A percentile compares a stretch with the other conserved stretches of the same genome.
phyloP scores from a whole-genome alignment of 2,329 filamentous ascomycete genomes.

The Colletotrichum godetiae region DNA sequence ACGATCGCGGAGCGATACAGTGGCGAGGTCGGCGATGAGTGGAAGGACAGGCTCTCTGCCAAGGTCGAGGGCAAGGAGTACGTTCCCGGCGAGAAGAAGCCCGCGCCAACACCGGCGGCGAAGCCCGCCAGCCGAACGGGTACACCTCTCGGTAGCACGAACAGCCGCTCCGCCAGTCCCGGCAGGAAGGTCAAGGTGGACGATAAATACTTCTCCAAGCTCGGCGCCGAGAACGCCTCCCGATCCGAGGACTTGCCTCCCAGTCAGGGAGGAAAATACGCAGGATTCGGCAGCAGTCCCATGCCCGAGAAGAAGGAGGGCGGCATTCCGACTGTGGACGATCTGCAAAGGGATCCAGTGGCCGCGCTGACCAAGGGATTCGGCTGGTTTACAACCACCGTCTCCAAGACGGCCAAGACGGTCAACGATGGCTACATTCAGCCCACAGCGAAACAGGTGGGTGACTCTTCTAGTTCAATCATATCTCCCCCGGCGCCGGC shows the following conservation, averaged over 20 bases:
- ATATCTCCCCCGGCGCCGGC: constrained; percentile 28
- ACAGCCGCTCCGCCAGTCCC: constrained; percentile 53
- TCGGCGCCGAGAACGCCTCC: constrained; percentile 85
- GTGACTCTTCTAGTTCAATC: constrained; percentile 40
- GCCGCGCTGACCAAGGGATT: constrained; percentile 91
- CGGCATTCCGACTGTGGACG: constrained; percentile 77
- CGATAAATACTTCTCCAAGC: constrained; percentile 88
- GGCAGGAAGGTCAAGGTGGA: constrained; percentile 72
- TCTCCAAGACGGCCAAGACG: constrained; percentile 89
- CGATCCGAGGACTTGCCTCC: constrained; percentile 82
- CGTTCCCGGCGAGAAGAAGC: constrained; percentile 75
- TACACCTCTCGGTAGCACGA: constrained; percentile 54
- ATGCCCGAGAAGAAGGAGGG: constrained; percentile 59
- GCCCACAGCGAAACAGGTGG: constrained; percentile 88
- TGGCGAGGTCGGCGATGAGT: constrained; percentile 91
- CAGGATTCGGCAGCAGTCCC: constrained; percentile 86
- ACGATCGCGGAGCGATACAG: constrained; percentile 93
- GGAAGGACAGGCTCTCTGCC: constrained; percentile 88
- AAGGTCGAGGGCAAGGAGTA: constrained; percentile 92
- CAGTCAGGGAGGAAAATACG: constrained; percentile 91
- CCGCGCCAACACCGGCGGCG: constrained; percentile 43
- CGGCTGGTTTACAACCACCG: constrained; percentile 90
- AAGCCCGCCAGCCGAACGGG: constrained; percentile 51
- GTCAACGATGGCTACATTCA: constrained; percentile 94
- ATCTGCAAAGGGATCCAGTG: constrained; percentile 91